phyloP scores from a whole-genome alignment of 2,329 filamentous ascomycete genomes.

The Sporothrix curviconia region DNA sequence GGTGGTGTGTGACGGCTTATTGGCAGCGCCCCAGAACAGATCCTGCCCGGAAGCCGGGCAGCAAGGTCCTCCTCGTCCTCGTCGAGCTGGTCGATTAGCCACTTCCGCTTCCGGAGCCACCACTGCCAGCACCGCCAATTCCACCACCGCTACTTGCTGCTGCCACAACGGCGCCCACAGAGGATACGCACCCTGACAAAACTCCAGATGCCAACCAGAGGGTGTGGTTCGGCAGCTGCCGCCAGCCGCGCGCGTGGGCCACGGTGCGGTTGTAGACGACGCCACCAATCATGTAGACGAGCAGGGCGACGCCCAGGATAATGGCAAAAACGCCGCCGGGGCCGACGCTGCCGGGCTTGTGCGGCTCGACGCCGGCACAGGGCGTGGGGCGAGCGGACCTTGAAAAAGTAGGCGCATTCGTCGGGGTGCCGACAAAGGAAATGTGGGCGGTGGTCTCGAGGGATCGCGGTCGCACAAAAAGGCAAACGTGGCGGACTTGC shows the following conservation, averaged over 20 bases:
- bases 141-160: background rate
- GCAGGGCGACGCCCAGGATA: slow-evolving; percentile 67
- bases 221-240: slow-evolving; percentile 88
- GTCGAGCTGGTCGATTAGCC: background rate
- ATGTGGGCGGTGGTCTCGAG: slow-evolving; percentile 60
- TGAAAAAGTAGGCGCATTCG: slow-evolving; percentile 93
- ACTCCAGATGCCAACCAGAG: slow-evolving; percentile 80
- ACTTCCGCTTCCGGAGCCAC: background rate
- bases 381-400: slow-evolving; percentile 79
- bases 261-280: slow-evolving; percentile 95
- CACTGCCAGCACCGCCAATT: background rate
- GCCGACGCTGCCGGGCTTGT: slow-evolving; percentile 65
- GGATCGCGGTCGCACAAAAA: slow-evolving; percentile 88
- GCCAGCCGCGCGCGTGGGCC: slow-evolving; percentile 89
- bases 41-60: background rate
- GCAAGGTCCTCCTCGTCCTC: slow-evolving; percentile 2
- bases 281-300: slow-evolving; percentile 86
- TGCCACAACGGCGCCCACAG: slow-evolving; percentile 4
- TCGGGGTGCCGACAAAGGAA: slow-evolving; percentile 84
- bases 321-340: slow-evolving; percentile 78
- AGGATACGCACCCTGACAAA: slow-evolving; percentile 66
- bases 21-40: slow-evolving; percentile 1
- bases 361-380: slow-evolving; percentile 61
- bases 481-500: slow-evolving; percentile 81
- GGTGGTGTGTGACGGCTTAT: background rate